These are phyloP conservation scores for Chamaecrista fasciculata DNA, from an alignment of 306 rosid species.

Conservation along the genomic window DNA sequence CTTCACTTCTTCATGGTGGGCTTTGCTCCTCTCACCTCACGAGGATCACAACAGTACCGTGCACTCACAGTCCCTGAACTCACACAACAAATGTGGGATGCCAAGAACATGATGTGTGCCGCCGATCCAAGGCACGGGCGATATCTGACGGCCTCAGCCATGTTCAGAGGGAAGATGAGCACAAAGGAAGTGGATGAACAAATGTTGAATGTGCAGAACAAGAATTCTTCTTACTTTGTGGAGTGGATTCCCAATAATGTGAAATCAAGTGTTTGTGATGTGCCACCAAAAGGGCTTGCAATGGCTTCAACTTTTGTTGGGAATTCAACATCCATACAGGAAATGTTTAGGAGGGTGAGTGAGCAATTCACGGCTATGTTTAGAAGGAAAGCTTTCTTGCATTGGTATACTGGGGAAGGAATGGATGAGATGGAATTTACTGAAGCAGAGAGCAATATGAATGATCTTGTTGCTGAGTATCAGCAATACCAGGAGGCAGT, in stretches of 20 bases:
- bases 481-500: slow-evolving; percentile 77
- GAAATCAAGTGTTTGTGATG: slow-evolving; percentile 75
- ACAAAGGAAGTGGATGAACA: slow-evolving; percentile 68
- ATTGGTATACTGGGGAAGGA: slow-evolving; percentile 78
- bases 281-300: slow-evolving; percentile 59
- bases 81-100: slow-evolving; percentile 81
- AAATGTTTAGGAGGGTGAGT: slow-evolving; percentile 77
- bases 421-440: slow-evolving; percentile 81
- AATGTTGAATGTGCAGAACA: slow-evolving; percentile 67
- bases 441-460: slow-evolving; percentile 78
- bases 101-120: slow-evolving; percentile 77
- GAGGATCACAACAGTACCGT: slow-evolving; percentile 59
- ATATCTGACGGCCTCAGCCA: slow-evolving; percentile 72
- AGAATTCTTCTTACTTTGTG: slow-evolving; percentile 67
- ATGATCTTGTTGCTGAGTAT: slow-evolving; percentile 76
- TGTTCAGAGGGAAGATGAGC: slow-evolving; percentile 75
- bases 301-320: slow-evolving; percentile 77
- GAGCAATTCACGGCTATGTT: slow-evolving; percentile 83
- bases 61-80: slow-evolving; percentile 65
- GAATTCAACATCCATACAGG: slow-evolving; percentile 76
- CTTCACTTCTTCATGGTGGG: slow-evolving; percentile 85
- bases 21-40: slow-evolving; percentile 71
- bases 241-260: slow-evolving; percentile 86
- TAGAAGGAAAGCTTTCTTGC: slow-evolving; percentile 86
- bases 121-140: slow-evolving; percentile 75